Conservation (phyloP, 106 monocot genomes). For the Gastrodia elata region DNA sequence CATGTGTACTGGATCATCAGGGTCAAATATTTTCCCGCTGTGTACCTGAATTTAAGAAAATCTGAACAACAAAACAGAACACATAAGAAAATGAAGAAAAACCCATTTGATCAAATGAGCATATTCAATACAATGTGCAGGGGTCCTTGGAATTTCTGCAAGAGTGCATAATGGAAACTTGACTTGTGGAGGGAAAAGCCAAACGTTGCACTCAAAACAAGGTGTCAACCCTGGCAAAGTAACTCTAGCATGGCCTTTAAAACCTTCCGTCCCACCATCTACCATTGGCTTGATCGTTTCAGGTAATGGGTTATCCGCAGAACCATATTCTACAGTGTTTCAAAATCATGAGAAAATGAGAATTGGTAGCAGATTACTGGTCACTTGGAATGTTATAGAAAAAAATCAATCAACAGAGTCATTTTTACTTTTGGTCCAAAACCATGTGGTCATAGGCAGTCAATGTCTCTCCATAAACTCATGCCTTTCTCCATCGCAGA, state of each 20-base stretch:
- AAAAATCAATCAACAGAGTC: neutral
- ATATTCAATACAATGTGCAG: slow-evolving; percentile 99
- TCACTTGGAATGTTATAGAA: neutral
- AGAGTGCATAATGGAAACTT: slow-evolving; percentile 97
- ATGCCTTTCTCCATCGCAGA: neutral
- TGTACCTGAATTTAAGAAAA: slow-evolving; percentile 45
- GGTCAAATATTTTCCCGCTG: slow-evolving; percentile 77
- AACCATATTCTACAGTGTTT: slow-evolving; percentile 62
- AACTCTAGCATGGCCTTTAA: slow-evolving; percentile 96
- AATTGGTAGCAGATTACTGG: neutral
- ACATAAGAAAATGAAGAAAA: neutral
- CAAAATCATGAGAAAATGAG: slow-evolving; percentile 3
- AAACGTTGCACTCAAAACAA: slow-evolving; percentile 98
- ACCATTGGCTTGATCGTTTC: slow-evolving; percentile 93
- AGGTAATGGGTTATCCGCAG: slow-evolving; percentile 63
- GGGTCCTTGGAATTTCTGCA: slow-evolving; percentile 94
- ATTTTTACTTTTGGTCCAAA: neutral
- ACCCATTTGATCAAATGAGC: slow-evolving; percentile 97
- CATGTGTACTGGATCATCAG: slow-evolving; percentile 98
- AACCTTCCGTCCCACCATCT: slow-evolving; percentile 99
- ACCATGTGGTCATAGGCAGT: no score
- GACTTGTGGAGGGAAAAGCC: slow-evolving; percentile 98
- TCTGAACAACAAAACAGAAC: slow-evolving; percentile 7
- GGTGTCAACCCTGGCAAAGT: slow-evolving; percentile 90
- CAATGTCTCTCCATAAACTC: neutral